A percentile compares a stretch with the other conserved stretches of the same genome.
Evolutionary conservation across 1,139 yeast species (phyloP).

Genomic region (Magnusiomyces fungicola): DNA sequence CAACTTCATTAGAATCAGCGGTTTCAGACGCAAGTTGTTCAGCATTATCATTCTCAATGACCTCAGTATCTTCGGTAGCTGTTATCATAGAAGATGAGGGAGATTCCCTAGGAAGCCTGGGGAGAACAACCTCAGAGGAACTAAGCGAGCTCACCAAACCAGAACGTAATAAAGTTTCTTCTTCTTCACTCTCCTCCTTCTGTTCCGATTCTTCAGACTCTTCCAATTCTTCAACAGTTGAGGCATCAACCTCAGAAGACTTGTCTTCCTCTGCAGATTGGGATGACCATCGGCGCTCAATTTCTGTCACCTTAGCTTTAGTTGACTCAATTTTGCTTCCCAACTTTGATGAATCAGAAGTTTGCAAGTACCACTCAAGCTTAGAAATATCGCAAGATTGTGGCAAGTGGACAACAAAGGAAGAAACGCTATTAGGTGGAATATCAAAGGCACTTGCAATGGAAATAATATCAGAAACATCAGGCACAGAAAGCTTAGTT

Average conservation of each 20-base stretch:
- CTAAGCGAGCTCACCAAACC: conserved; percentile 8
- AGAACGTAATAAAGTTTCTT: background rate
- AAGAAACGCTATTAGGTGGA: background rate
- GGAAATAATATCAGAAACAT: background rate
- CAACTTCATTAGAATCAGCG: too few species aligned
- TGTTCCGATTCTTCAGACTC: background rate
- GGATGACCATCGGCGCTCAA: conserved; percentile 12
- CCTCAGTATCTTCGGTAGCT: background rate
- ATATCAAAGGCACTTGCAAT: background rate
- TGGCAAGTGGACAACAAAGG: background rate
- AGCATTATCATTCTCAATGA: too few species aligned
- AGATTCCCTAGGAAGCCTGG: conserved; percentile 21
- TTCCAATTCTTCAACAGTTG: conserved; percentile 7
- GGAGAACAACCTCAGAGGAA: conserved; percentile 21
- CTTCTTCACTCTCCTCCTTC: background rate
- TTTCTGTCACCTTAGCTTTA: background rate
- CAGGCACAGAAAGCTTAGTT: background rate
- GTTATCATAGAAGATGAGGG: conserved; percentile 12
- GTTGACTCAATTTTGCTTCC: background rate
- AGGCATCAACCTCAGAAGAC: conserved; percentile 9
- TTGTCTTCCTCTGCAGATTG: conserved; percentile 12
- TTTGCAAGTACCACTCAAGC: background rate
- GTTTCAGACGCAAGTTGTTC: too few species aligned
- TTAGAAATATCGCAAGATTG: background rate
- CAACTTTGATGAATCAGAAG: background rate